Evolutionary conservation across 2,329 filamentous ascomycete genomes (phyloP).

Genomic region (Catunica adiposa): DNA sequence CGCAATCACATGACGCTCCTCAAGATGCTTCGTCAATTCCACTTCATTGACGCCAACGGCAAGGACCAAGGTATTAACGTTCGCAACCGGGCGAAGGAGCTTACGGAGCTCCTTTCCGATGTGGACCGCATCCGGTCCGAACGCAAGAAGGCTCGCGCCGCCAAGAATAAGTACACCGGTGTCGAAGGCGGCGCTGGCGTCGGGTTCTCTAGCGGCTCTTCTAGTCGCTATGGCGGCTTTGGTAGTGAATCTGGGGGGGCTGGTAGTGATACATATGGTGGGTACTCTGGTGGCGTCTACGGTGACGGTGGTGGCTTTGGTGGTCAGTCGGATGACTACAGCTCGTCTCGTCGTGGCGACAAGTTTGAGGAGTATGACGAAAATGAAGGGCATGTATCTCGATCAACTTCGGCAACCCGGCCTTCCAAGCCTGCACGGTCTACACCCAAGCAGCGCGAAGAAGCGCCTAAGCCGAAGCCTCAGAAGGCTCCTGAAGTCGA

Average conservation of each 20-base stretch:
- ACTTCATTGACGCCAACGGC: conserved; percentile 88
- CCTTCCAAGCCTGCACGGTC: conserved; percentile 17
- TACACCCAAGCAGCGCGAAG: conserved; percentile 30
- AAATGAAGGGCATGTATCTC: conserved; percentile 56
- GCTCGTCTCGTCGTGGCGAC: conserved; percentile 40
- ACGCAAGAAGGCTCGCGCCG: conserved; percentile 77
- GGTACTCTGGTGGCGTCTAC: conserved; percentile 57
- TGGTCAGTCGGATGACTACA: conserved; percentile 58
- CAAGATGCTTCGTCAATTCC: conserved; percentile 97
- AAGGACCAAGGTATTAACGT: conserved; percentile 98
- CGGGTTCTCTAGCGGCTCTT: conserved; percentile 34
- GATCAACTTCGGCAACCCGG: conserved; percentile 28
- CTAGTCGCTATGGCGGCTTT: conserved; percentile 69
- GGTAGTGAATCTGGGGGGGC: conserved; percentile 69
- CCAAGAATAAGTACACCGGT: conserved; percentile 88
- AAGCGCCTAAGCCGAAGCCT: conserved; percentile 41
- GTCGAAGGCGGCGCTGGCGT: conserved; percentile 58
- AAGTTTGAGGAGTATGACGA: conserved; percentile 96
- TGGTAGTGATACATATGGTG: conserved; percentile 41
- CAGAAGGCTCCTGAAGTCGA: conserved; percentile 81
- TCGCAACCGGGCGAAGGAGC: conserved; percentile 86
- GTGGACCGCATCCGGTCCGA: conserved; percentile 71
- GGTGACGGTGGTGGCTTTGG: conserved; percentile 94
- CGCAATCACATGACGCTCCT: conserved; percentile 85
- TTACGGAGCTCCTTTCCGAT: conserved; percentile 82